Evolutionary conservation across 371 early-diverging fungal species (phyloP).

Genomic region (Rhizopus microsporus): DNA sequence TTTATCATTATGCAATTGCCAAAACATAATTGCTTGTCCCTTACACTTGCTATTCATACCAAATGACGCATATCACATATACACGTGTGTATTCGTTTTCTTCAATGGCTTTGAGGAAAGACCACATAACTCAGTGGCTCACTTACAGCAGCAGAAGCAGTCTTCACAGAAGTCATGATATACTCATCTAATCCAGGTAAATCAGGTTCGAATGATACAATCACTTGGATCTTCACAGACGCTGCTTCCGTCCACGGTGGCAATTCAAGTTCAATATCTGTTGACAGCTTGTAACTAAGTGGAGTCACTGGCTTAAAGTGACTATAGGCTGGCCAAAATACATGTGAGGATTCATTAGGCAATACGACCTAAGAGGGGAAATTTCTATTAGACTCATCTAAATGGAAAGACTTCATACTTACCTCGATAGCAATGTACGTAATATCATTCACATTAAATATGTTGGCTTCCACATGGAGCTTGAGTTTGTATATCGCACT

Average conservation of each 20-base stretch:
- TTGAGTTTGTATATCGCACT: slow-evolving; percentile 30
- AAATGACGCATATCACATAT: no score
- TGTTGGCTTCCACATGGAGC: slow-evolving; percentile 41
- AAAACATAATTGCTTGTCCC: no score
- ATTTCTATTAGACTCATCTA: neutral
- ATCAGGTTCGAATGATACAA: slow-evolving; percentile 51
- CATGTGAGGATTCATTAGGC: slow-evolving; percentile 36
- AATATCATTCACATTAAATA: slow-evolving; percentile 36
- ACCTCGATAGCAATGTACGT: slow-evolving; percentile 47
- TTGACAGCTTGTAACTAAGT: slow-evolving; percentile 35
- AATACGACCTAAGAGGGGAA: slow-evolving; percentile 26
- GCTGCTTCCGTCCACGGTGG: slow-evolving; percentile 42
- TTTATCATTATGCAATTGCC: no score
- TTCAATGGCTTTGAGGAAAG: neutral
- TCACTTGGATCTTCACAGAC: slow-evolving; percentile 32
- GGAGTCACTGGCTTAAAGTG: slow-evolving; percentile 43
- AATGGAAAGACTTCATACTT: neutral
- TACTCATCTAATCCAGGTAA: slow-evolving; percentile 46
- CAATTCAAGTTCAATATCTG: slow-evolving; percentile 32
- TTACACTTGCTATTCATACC: no score
- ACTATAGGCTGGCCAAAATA: slow-evolving; percentile 44
- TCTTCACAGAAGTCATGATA: slow-evolving; percentile 30
- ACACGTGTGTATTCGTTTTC: no score
- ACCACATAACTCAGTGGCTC: slow-evolving; percentile 24
- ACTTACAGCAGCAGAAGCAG: slow-evolving; percentile 25